Evolutionary conservation across 2,329 filamentous ascomycete genomes (phyloP).

Genomic region (Thelonectria rubi): DNA sequence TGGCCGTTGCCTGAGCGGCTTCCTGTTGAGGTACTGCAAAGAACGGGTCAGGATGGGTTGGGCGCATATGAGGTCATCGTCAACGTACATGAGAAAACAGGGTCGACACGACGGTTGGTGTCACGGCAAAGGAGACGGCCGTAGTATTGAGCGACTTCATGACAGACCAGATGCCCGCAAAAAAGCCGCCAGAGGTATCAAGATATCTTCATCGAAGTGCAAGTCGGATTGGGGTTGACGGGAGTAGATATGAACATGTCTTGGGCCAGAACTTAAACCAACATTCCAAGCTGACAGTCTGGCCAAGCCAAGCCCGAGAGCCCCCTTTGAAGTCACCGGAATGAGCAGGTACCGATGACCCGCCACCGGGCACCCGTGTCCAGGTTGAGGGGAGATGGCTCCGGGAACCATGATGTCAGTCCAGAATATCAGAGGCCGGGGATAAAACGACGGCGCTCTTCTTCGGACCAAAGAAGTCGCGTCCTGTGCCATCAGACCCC

Average conservation of each 20-base stretch:
- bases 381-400: not conserved
- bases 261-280: not conserved
- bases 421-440: constrained; percentile 1
- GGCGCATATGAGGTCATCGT: constrained; percentile 3
- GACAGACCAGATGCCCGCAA: constrained; percentile 14
- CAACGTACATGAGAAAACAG: constrained; percentile 81
- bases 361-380: no score
- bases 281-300: not conserved
- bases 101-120: constrained; percentile 87
- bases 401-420: constrained; percentile 40
- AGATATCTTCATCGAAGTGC: constrained; percentile 12
- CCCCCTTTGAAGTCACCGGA: constrained; percentile 7
- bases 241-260: not conserved
- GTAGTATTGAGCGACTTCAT: constrained; percentile 77
- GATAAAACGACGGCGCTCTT: constrained; percentile 1
- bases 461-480: not conserved
- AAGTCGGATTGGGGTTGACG: not conserved
- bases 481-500: not conserved
- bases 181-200: constrained; percentile 15
- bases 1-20: constrained; percentile 78
- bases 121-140: constrained; percentile 82
- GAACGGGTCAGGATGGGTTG: no score
- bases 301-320: constrained; percentile 5
- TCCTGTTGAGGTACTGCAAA: constrained; percentile 82
- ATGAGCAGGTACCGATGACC: not conserved